A percentile compares a stretch with the other conserved stretches of the same genome.
These are phyloP conservation scores for Curvularia verruculosa DNA, from an alignment of 2,329 filamentous ascomycete genomes.

Conservation along the genomic window DNA sequence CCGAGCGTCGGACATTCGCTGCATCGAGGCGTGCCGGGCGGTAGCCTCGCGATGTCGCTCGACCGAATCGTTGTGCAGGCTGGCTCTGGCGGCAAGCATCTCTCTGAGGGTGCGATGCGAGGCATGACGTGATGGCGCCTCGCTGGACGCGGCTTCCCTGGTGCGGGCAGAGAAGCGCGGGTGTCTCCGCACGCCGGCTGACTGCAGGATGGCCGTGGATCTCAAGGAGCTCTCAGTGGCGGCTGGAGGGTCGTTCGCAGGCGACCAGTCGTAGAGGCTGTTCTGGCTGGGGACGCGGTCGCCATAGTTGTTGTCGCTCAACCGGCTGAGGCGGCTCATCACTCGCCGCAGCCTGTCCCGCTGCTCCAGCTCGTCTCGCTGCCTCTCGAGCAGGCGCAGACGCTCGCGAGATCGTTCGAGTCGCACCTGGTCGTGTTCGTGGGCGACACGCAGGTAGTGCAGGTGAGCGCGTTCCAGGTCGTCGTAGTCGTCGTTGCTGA, in stretches of 20 bases:
- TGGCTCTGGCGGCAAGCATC: conserved; percentile 27
- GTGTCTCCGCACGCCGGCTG: conserved; percentile 44
- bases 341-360: conserved; percentile 52
- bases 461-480: conserved; percentile 28
- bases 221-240: conserved; percentile 44
- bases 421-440: conserved; percentile 37
- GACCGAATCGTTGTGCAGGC: conserved; percentile 17
- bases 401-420: conserved; percentile 27
- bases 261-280: conserved; percentile 66
- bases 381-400: conserved; percentile 40
- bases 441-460: conserved; percentile 50
- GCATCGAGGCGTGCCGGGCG: conserved; percentile 8
- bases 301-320: conserved; percentile 56
- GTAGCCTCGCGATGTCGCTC: conserved; percentile 12
- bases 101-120: conserved; percentile 35
- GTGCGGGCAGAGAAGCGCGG: conserved; percentile 48
- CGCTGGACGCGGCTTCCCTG: conserved; percentile 44
- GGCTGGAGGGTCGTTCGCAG: conserved; percentile 47
- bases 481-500: conserved; percentile 48
- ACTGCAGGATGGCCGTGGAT: conserved; percentile 51
- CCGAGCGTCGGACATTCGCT: conserved; percentile 23
- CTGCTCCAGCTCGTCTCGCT: conserved; percentile 49
- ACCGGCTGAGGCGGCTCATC: conserved; percentile 54
- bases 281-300: conserved; percentile 60
- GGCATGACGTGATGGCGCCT: conserved; percentile 33